A percentile compares a stretch with the other conserved stretches of the same genome.
Conservation (phyloP, 257 asterid species). For the Solanum acaule region DNA sequence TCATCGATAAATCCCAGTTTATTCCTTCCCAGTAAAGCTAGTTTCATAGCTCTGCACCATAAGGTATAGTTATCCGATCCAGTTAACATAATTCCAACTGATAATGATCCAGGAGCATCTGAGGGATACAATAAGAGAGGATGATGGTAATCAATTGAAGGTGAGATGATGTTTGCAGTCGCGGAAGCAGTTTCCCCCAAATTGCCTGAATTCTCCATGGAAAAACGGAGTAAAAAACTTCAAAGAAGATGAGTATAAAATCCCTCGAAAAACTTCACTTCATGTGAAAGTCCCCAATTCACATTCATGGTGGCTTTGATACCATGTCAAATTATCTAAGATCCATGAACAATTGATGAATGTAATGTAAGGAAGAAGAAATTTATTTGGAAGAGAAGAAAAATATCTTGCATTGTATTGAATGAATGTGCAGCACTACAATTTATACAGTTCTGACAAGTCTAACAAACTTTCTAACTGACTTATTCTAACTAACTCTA, state of each 20-base stretch:
- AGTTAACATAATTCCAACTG: neutral
- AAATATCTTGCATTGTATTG: neutral
- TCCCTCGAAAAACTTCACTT: too few species aligned
- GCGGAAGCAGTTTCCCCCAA: neutral
- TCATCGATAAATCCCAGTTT: neutral
- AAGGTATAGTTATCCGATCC: neutral
- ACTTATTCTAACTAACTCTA: too few species aligned
- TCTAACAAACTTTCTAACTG: neutral
- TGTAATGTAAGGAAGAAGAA: neutral
- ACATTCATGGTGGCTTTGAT: too few species aligned
- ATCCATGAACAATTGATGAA: too few species aligned
- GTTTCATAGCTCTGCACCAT: neutral
- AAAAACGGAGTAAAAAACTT: too few species aligned
- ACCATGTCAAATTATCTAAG: neutral
- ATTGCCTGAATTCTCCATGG: too few species aligned
- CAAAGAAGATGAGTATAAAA: too few species aligned
- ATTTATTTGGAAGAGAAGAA: neutral
- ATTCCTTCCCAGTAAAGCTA: neutral
- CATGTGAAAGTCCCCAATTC: too few species aligned
- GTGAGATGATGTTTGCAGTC: too few species aligned
- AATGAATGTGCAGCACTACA: neutral
- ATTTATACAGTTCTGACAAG: neutral
- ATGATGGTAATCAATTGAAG: neutral
- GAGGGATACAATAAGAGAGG: neutral
- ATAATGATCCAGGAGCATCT: neutral